These are phyloP conservation scores for Xylaria bambusicola DNA, from an alignment of 495 filamentous ascomycete genomes.

Conservation along the genomic window DNA sequence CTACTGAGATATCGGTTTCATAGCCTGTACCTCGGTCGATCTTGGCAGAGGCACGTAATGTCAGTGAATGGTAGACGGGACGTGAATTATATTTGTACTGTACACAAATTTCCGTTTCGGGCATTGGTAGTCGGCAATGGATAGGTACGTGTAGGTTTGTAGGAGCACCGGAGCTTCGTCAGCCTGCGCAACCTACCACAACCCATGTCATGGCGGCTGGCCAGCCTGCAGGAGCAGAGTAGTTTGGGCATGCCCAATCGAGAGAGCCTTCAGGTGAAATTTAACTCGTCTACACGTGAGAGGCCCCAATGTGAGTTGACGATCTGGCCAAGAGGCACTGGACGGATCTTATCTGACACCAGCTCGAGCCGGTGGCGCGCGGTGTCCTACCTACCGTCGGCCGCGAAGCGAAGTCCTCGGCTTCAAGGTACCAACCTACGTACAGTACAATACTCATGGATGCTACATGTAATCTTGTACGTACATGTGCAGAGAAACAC, in stretches of 20 bases:
- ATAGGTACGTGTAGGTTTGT: not conserved
- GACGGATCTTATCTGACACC: too few relatives aligned
- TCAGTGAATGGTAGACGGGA: not conserved
- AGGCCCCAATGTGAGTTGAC: too few relatives aligned
- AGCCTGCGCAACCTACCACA: too few relatives aligned
- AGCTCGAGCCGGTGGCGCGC: slow-evolving; percentile 1
- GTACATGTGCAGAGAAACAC: too few relatives aligned
- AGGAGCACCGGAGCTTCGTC: not conserved
- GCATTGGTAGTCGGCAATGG: not conserved
- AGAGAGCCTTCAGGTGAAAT: not conserved
- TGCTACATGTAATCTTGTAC: too few relatives aligned
- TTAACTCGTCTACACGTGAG: not conserved
- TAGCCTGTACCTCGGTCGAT: slow-evolving; percentile 1
- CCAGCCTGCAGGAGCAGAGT: not conserved
- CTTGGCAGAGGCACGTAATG: slow-evolving; percentile 10
- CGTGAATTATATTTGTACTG: slow-evolving; percentile 10
- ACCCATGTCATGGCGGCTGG: not conserved
- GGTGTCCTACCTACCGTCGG: too few relatives aligned
- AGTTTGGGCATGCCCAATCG: not conserved
- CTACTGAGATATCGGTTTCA: not conserved
- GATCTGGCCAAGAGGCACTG: not conserved
- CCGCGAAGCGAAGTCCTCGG: too few relatives aligned
- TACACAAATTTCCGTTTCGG: not conserved
- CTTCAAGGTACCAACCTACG: too few relatives aligned
- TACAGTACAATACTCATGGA: too few relatives aligned